Percentiles rank a stretch among this genome's conserved stretches.
Evolutionary conservation across 2,329 filamentous ascomycete species (phyloP).

Genomic region (Uncinocarpus reesii): DNA sequence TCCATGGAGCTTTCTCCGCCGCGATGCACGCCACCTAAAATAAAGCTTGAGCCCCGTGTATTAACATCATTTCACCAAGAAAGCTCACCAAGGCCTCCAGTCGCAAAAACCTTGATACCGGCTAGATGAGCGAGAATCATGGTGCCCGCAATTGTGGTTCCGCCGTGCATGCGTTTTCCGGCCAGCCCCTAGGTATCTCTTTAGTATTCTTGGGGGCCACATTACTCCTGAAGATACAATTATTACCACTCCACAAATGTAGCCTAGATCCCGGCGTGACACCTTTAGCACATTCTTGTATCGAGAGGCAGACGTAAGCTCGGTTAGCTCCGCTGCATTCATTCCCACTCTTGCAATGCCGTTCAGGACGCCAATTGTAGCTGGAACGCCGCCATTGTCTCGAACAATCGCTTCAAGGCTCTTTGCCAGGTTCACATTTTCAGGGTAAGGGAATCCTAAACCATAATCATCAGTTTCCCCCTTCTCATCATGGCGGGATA

Average conservation of each 20-base stretch:
- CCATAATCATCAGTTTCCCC: background rate
- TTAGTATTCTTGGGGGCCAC: conserved; percentile 10
- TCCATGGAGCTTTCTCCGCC: conserved; percentile 82
- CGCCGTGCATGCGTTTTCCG: conserved; percentile 65
- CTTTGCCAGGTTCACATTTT: conserved; percentile 65
- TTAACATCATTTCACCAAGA: conserved; percentile 8
- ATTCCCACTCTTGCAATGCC: conserved; percentile 76
- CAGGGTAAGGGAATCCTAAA: conserved; percentile 58
- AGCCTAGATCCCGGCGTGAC: conserved; percentile 76
- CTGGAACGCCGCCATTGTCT: conserved; percentile 69
- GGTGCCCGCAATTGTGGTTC: conserved; percentile 86
- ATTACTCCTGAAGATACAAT: background rate
- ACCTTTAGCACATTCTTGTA: conserved; percentile 65
- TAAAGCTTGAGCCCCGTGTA: conserved; percentile 4
- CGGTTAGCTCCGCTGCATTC: conserved; percentile 57
- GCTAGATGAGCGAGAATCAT: conserved; percentile 81
- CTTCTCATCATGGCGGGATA: background rate
- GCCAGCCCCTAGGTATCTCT: conserved; percentile 44
- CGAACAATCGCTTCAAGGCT: conserved; percentile 74
- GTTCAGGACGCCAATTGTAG: conserved; percentile 79
- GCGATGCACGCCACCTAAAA: conserved; percentile 68
- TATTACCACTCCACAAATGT: conserved; percentile 63
- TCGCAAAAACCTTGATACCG: conserved; percentile 87
- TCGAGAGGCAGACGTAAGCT: conserved; percentile 56
- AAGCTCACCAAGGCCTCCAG: conserved; percentile 62